Evolutionary conservation across 2,329 filamentous ascomycete genomes (phyloP).

Genomic region (Xylaria sp.): DNA sequence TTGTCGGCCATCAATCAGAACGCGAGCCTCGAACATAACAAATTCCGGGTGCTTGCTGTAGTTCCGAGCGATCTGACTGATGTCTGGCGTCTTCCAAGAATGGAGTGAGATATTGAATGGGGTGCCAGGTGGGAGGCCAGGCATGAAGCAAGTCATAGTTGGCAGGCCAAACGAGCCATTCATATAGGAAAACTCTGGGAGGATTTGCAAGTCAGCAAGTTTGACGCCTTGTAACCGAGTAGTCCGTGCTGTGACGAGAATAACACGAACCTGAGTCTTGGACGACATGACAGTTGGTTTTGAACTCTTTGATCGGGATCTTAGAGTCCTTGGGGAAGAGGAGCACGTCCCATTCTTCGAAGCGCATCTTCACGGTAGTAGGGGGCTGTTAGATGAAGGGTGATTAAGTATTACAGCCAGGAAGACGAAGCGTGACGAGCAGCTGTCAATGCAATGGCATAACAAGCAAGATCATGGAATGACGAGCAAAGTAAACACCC

Average conservation of each 20-base stretch:
- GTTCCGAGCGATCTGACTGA: slow-evolving; percentile 52
- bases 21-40: slow-evolving; percentile 58
- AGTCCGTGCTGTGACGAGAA: not conserved
- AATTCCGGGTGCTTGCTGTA: slow-evolving; percentile 52
- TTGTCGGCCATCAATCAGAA: slow-evolving; percentile 63
- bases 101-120: slow-evolving; percentile 71
- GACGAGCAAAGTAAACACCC: slow-evolving; percentile 18
- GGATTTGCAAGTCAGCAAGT: slow-evolving; percentile 1
- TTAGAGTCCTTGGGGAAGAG: slow-evolving; percentile 65
- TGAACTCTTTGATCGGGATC: slow-evolving; percentile 75
- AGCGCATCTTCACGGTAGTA: slow-evolving; percentile 58
- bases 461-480: slow-evolving; percentile 22
- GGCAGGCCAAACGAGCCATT: slow-evolving; percentile 51
- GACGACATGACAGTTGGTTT: slow-evolving; percentile 68
- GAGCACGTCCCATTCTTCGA: slow-evolving; percentile 80
- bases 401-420: slow-evolving; percentile 20
- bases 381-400: slow-evolving; percentile 18
- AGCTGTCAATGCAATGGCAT: slow-evolving; percentile 22
- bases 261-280: slow-evolving; percentile 39
- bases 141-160: slow-evolving; percentile 65
- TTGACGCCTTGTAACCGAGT: slow-evolving; percentile 3
- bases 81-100: slow-evolving; percentile 59
- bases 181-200: slow-evolving; percentile 47
- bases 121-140: slow-evolving; percentile 52
- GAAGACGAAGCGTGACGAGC: slow-evolving; percentile 17